Base-by-base conservation (phyloP, 192 early-diverging fungal species). In the Umbelopsis isabellina region DNA sequence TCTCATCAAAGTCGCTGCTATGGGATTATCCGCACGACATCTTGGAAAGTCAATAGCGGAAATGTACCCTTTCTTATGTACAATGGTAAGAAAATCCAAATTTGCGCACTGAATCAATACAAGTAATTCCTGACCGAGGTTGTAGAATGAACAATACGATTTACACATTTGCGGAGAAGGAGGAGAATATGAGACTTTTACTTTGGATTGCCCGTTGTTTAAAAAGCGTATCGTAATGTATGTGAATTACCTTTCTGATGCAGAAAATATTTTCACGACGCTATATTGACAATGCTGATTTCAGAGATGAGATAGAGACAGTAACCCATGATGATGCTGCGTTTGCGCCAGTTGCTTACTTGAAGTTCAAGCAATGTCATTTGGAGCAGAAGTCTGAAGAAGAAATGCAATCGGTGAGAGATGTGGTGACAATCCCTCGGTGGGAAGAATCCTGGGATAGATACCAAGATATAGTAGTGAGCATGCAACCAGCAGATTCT, bases 171-270 rank as follows among this genome's bases (percentile, higher is more conserved):
- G 96, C 71, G 97, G 97, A 37, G 97, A 99, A 80, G 97, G 97
- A 66, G 97, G 97, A 27, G 97, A 99, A 81, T 99, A 92, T 73
- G 97, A 99, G 72, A 93, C 96, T 5, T 85, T 98, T 64, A 95
- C 94, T 0, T 73, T 97, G 45, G 95, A 99, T 70, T 95, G 91
- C 68, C 97, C 97, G 3, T 69, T 99, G 27, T 99, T 96, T 73
- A 90, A 89, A 50, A 90, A 87, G 61, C 84, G 92, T 10, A 91
- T 99, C 67, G 83, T 93, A 4, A 66, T 96, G 92, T 92, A 82
- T 84, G 89, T 73, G 25, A 49, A 10, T 44, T 27, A n/a, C 21
- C 21, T 30, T 25, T 16, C 22, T 50, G 25, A 48, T 47, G 49
- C 46, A 46, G 1, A 72, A 30, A 30, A 30, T 30, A 30, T 2